Conservation (phyloP, 805 yeast genomes). For the Candida andamanensis region DNA sequence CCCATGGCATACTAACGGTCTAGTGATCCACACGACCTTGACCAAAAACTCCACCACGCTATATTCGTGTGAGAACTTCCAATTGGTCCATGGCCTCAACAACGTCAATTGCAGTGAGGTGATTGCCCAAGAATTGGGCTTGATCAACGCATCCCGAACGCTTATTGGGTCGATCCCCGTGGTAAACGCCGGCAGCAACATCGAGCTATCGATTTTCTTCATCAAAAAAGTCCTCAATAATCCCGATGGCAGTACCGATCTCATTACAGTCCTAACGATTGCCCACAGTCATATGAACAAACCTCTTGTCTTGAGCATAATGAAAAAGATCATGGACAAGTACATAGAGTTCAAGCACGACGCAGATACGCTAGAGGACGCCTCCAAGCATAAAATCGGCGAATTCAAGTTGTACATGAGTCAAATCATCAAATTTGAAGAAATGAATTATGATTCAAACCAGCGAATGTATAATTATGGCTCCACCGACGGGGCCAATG, state of each 20-base stretch:
- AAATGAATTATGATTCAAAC: conserved; percentile 37
- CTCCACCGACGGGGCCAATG: conserved; percentile 10
- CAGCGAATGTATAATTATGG: conserved; percentile 31
- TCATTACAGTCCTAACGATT: conserved; percentile 48
- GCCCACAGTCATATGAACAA: conserved; percentile 41
- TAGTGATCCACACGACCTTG: conserved; percentile 45
- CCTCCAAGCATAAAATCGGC: conserved; percentile 26
- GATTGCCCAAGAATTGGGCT: conserved; percentile 49
- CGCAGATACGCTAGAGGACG: conserved; percentile 13
- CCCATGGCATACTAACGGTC: conserved; percentile 12
- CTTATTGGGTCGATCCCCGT: conserved; percentile 35
- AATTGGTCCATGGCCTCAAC: conserved; percentile 34
- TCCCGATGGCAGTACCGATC: conserved; percentile 41
- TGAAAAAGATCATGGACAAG: conserved; percentile 48
- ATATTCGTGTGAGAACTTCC: conserved; percentile 50
- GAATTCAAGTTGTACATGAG: conserved; percentile 55
- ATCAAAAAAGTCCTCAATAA: conserved; percentile 42
- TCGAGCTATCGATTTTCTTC: conserved; percentile 39
- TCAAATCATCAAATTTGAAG: conserved; percentile 53
- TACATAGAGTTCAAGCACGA: conserved; percentile 39
- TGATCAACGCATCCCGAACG: conserved; percentile 45
- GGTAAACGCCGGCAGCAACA: conserved; percentile 22
- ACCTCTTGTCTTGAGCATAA: conserved; percentile 41
- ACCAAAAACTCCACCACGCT: conserved; percentile 55
- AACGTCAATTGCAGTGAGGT: conserved; percentile 50